Percentiles rank a stretch among this genome's conserved stretches.
phyloP scores from a whole-genome alignment of 345 rosid species.

The Salix udensis region DNA sequence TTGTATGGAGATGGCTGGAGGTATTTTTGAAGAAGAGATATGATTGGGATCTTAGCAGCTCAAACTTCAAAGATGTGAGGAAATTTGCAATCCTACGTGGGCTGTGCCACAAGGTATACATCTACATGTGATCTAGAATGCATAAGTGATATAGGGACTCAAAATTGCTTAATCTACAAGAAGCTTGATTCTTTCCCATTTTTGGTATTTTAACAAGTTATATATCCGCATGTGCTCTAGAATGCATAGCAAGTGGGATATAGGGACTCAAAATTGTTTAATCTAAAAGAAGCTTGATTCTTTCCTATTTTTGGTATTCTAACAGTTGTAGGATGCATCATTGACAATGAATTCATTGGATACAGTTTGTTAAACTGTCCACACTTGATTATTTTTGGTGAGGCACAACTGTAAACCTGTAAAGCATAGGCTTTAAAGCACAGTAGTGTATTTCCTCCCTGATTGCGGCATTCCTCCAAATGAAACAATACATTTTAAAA shows the following conservation, averaged over 20 bases:
- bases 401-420: neutral
- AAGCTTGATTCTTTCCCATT: neutral
- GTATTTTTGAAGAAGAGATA: constrained; percentile 83
- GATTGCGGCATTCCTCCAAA: neutral
- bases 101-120: constrained; percentile 85
- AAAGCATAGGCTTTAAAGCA: constrained; percentile 3
- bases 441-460: neutral
- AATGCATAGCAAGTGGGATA: neutral
- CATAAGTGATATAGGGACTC: neutral
- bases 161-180: neutral
- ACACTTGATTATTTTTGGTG: neutral
- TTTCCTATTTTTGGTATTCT: neutral
- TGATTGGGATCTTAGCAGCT: constrained; percentile 77
- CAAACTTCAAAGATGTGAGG: constrained; percentile 77
- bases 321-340: constrained; percentile 1
- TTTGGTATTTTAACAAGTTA: neutral
- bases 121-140: neutral
- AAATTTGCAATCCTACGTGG: constrained; percentile 91
- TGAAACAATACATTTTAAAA: neutral
- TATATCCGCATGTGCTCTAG: neutral
- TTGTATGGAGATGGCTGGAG: constrained; percentile 87
- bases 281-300: neutral
- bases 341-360: neutral
- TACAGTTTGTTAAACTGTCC: neutral
- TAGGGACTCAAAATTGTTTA: neutral